Evolutionary conservation across 768 basidiomycete species (phyloP).

Genomic region (Dioszegia hungarica): DNA sequence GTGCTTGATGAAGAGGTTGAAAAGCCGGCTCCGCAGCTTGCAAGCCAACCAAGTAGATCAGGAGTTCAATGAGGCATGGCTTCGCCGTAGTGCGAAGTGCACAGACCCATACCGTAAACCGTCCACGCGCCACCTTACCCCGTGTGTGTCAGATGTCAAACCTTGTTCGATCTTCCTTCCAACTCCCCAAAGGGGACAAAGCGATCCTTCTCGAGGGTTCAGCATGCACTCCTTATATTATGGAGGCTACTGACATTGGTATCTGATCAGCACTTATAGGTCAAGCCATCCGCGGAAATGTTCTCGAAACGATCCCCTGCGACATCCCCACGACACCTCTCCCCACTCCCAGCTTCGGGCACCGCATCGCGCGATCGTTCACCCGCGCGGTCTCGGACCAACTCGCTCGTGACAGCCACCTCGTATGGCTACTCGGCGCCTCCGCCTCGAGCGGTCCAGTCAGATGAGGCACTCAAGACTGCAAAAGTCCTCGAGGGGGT

Average conservation of each 20-base stretch:
- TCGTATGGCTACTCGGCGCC: not conserved
- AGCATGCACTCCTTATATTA: not conserved
- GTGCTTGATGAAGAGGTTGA: no score
- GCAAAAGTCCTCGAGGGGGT: slow-evolving; percentile 17
- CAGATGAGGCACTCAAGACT: slow-evolving; percentile 14
- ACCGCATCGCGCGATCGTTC: not conserved
- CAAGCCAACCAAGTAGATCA: no score
- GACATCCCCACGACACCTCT: slow-evolving; percentile 6
- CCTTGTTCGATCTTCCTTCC: not conserved
- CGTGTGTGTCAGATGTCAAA: not conserved
- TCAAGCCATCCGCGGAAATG: no score
- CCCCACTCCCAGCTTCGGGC: not conserved
- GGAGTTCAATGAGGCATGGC: no score
- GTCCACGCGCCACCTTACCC: no score
- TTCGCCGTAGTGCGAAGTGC: no score
- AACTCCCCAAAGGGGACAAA: no score
- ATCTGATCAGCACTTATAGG: not conserved
- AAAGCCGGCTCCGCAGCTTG: no score
- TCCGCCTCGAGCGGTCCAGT: not conserved
- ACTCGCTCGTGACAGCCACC: not conserved
- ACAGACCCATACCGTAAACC: no score
- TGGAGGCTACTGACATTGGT: not conserved
- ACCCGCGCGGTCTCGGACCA: not conserved
- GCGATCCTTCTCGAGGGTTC: not conserved
- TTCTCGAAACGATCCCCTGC: not conserved